Percentiles rank a stretch among this genome's conserved stretches.
Conservation (phyloP, 2,329 filamentous ascomycete species). For the Kalmusia sp. region DNA sequence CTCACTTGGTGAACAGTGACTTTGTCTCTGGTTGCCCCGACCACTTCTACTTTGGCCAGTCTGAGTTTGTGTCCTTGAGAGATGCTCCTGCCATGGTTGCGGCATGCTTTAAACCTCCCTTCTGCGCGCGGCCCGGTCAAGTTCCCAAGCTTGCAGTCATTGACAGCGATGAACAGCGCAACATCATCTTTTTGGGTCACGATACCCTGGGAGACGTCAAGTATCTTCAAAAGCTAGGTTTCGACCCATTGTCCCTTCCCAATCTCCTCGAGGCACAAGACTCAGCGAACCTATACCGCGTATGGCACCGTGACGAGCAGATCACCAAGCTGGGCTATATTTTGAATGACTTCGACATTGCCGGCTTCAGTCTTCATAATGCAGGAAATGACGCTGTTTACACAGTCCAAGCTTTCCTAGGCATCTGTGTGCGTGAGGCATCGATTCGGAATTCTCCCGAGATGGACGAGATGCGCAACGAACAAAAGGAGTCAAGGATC, state of each 20-base stretch:
- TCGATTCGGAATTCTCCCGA: conserved; percentile 39
- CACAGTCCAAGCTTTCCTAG: conserved; percentile 76
- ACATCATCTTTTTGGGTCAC: conserved; percentile 82
- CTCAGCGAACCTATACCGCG: conserved; percentile 74
- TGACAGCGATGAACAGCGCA: conserved; percentile 53
- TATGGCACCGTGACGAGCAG: conserved; percentile 62
- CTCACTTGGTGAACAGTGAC: conserved; percentile 68
- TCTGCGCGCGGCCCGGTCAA: conserved; percentile 43
- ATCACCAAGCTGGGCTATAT: conserved; percentile 66
- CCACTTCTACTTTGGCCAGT: conserved; percentile 73
- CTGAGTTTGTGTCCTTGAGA: conserved; percentile 60
- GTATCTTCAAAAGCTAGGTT: conserved; percentile 71
- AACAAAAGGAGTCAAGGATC: conserved; percentile 30
- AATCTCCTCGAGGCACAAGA: conserved; percentile 73
- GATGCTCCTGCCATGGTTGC: conserved; percentile 57
- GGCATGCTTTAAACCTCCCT: conserved; percentile 65
- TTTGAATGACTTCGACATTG: conserved; percentile 69
- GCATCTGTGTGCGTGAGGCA: conserved; percentile 60
- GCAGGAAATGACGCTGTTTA: conserved; percentile 86
- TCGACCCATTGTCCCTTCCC: conserved; percentile 61
- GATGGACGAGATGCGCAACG: conserved; percentile 28
- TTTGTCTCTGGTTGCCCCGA: conserved; percentile 78
- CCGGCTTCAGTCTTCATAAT: conserved; percentile 76
- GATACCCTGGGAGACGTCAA: conserved; percentile 71
- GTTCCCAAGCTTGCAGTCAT: background rate